Conservation (phyloP, 345 rosid genomes). For the Citrus medica region DNA sequence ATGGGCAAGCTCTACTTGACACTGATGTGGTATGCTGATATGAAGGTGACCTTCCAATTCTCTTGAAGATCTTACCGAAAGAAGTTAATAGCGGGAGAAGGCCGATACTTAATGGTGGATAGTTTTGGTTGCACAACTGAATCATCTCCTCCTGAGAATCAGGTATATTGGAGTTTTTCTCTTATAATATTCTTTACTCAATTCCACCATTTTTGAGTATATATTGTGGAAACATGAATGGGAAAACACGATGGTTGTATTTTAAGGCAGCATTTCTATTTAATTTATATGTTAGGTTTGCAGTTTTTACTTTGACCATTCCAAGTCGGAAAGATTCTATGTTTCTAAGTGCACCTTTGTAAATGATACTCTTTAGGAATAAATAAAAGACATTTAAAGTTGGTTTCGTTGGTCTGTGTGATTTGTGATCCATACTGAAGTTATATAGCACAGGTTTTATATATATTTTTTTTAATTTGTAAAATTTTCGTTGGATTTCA, state of each 20-base stretch:
- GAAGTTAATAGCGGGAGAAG: neutral
- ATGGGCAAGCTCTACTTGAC: slow-evolving; percentile 70
- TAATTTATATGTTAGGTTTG: slow-evolving; percentile 9
- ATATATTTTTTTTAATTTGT: neutral
- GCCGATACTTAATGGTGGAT: slow-evolving; percentile 2
- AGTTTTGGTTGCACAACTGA: slow-evolving; percentile 9
- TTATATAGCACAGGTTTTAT: neutral
- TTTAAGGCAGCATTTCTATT: neutral
- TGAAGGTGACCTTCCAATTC: neutral
- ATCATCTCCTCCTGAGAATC: slow-evolving; percentile 6
- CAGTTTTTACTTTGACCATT: slow-evolving; percentile 16
- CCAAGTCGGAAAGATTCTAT: neutral
- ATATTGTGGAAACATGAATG: slow-evolving; percentile 14
- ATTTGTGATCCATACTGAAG: neutral
- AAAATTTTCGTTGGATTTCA: neutral
- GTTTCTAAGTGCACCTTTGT: slow-evolving; percentile 15
- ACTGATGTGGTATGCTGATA: slow-evolving; percentile 12
- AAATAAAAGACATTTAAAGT: neutral
- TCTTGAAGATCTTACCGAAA: slow-evolving; percentile 1
- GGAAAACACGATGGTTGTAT: slow-evolving; percentile 3
- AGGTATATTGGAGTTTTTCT: slow-evolving; percentile 2
- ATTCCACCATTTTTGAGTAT: slow-evolving; percentile 7
- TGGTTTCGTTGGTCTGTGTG: neutral
- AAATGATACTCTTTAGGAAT: slow-evolving; percentile 21
- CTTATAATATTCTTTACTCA: neutral